A percentile compares a stretch with the other conserved stretches of the same genome.
Evolutionary conservation across 805 yeast genomes (phyloP).

Genomic region (Candida hungchunana): DNA sequence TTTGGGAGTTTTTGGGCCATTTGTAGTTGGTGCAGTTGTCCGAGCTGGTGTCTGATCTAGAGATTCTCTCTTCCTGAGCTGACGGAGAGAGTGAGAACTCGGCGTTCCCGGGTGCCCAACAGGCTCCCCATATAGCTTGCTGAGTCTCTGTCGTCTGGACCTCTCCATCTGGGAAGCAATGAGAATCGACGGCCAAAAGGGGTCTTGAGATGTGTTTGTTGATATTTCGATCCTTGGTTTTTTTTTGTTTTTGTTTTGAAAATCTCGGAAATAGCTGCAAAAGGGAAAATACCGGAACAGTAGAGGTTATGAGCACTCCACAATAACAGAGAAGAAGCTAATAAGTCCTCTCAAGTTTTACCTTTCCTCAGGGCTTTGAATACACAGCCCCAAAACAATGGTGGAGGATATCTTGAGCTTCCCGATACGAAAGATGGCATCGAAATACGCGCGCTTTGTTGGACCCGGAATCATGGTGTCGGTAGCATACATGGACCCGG

Average conservation of each 20-base stretch:
- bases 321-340: too few species aligned
- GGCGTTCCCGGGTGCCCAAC: slow-evolving; percentile 16
- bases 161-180: slow-evolving; percentile 29
- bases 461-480: slow-evolving; percentile 82
- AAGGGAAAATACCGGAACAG: too few species aligned
- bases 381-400: too few species aligned
- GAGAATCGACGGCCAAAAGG: too few species aligned
- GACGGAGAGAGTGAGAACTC: slow-evolving; percentile 9
- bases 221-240: too few species aligned
- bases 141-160: slow-evolving; percentile 28
- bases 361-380: too few species aligned
- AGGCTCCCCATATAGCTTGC: slow-evolving; percentile 24
- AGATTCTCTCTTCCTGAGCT: slow-evolving; percentile 17
- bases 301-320: too few species aligned
- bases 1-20: too few species aligned
- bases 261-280: too few species aligned
- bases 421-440: slow-evolving; percentile 1
- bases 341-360: too few species aligned
- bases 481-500: slow-evolving; percentile 83
- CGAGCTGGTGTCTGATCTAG: slow-evolving; percentile 7
- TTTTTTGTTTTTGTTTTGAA: too few species aligned
- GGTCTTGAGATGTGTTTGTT: too few species aligned
- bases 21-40: slow-evolving; percentile 5
- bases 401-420: neutral
- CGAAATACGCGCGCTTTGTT: slow-evolving; percentile 53